A percentile compares a stretch with the other conserved stretches of the same genome.
Conservation (phyloP, 1,284 basidiomycete species). For the Chondrostereum purpureum region DNA sequence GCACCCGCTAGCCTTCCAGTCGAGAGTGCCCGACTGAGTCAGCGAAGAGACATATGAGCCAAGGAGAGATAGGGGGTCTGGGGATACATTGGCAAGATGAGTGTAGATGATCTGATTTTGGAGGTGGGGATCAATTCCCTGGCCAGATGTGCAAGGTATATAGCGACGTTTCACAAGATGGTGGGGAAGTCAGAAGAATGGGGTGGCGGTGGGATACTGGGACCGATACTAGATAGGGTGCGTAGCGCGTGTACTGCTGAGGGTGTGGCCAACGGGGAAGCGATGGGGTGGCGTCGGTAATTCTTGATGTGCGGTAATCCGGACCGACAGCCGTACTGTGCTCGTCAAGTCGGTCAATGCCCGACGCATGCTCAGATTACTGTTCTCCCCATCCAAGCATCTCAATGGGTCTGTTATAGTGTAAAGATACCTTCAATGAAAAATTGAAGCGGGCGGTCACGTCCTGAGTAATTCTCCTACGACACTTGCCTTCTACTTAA, state of each 20-base stretch:
- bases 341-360: no score
- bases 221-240: constrained; percentile 57
- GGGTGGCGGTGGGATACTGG: constrained; percentile 69
- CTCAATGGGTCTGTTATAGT: no score
- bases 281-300: no score
- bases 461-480: no score
- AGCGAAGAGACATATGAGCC: constrained; percentile 93
- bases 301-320: no score
- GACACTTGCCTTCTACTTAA: no score
- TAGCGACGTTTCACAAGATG: constrained; percentile 88
- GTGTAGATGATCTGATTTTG: constrained; percentile 71
- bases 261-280: constrained; percentile 66
- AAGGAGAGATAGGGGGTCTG: constrained; percentile 90
- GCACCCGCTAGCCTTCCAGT: constrained; percentile 94
- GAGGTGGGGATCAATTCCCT: constrained; percentile 51
- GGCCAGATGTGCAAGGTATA: constrained; percentile 77
- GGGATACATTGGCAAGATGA: constrained; percentile 88
- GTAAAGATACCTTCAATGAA: no score
- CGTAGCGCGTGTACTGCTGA: constrained; percentile 57
- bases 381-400: no score
- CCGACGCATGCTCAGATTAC: no score
- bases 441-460: no score
- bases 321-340: no score
- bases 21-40: constrained; percentile 82
- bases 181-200: constrained; percentile 79